Conservation (phyloP, 768 basidiomycete species). For the Auriculariales sp. region DNA sequence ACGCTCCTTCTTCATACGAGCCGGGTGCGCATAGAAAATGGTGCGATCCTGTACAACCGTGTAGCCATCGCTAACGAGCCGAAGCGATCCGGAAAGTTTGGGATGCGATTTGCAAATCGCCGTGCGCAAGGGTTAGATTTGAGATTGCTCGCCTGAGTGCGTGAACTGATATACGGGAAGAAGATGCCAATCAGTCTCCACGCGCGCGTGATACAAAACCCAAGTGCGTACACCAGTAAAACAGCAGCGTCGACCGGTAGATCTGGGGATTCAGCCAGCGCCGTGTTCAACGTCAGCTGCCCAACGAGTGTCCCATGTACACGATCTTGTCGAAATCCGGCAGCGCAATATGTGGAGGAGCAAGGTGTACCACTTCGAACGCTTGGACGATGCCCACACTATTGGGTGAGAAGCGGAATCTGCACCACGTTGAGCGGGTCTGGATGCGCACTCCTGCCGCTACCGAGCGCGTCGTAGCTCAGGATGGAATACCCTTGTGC, state of each 20-base stretch:
- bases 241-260: neutral
- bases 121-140: neutral
- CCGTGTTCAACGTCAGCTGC: neutral
- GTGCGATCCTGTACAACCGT: neutral
- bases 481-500: neutral
- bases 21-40: neutral
- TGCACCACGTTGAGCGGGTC: neutral
- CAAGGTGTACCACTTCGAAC: neutral
- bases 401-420: neutral
- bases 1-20: neutral
- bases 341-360: neutral
- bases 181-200: neutral
- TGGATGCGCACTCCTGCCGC: neutral
- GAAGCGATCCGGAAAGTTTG: neutral
- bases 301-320: neutral
- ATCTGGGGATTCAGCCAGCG: neutral
- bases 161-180: neutral
- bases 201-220: too few species aligned
- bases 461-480: neutral
- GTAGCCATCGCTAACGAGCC: neutral
- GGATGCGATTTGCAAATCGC: neutral
- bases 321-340: neutral
- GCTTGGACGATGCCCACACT: neutral
- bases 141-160: too few species aligned
- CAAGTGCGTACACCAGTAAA: neutral